Base-by-base conservation (phyloP, 1,284 basidiomycete genomes). In the Ustilago vetiveriae region DNA sequence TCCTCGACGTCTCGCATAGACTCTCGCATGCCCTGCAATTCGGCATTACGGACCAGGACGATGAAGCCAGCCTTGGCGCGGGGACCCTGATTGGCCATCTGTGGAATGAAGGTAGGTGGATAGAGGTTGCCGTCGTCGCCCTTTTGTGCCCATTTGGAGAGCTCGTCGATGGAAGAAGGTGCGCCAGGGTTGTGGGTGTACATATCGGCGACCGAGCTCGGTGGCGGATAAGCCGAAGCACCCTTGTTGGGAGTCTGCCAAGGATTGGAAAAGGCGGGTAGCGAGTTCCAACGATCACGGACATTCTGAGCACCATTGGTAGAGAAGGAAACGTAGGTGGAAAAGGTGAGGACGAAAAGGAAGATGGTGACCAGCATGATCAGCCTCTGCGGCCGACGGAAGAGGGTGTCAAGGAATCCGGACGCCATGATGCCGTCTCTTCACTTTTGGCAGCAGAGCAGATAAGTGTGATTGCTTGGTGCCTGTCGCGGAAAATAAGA, bases 11-110 rank as follows among this genome's bases (percentile, higher is more conserved):
- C 70, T 2, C 73, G 56, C 65, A 83, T 83, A 5, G 71, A 74
- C 13, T 59, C 47, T 26, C 75, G 53, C 58, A 82, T 77, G 21
- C 64, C 58, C 16, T 67, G 69, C 11, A 83, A 63, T 42, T 83
- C 83, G 0, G 42, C 17, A 47, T 83, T 82, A 27, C 83, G 59
- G 11, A 82, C 82, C 7, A 83, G 69, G 10, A 79, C 70, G 49
- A 83, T 76, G 48, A 82, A 82, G 38, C 76, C 81, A 10, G 82
- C 82, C 36, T 82, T 82, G 26, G 79, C 79, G 16, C 81, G 74
- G 6, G 74, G 79, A 21, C 60, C 65, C 38, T 70, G 64, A 45
- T 78, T 78, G 36, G 71, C 71, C 55, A 72, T 69, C 32, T 68
- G 63, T 11, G 79, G 79, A 10, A 78, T 45, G 39, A 75, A 81